A percentile compares a stretch with the other conserved stretches of the same genome.
Conservation (phyloP, 2,329 filamentous ascomycete species). For the Penicillium griseofulvum region DNA sequence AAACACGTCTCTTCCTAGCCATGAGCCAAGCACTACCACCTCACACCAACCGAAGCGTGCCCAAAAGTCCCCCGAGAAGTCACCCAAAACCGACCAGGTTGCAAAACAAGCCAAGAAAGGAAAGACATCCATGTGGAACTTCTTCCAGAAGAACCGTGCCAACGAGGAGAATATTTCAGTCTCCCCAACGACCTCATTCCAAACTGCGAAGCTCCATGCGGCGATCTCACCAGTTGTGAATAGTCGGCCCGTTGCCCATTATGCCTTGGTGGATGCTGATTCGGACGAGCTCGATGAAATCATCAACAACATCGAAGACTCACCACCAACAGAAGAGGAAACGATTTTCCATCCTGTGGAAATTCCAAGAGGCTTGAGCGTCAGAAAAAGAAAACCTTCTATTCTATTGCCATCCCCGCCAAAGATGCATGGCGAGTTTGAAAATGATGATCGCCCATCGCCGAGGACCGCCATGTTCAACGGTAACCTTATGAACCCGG, state of each 20-base stretch:
- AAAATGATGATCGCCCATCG: conserved; percentile 30
- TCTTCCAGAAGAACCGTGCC: conserved; percentile 52
- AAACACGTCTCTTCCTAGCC: conserved; percentile 24
- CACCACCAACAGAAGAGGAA: conserved; percentile 41
- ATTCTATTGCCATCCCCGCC: conserved; percentile 46
- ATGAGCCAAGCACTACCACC: conserved; percentile 12
- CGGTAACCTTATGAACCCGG: conserved; percentile 21
- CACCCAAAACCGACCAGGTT: conserved; percentile 24
- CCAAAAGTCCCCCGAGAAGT: neutral
- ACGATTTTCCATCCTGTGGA: conserved; percentile 20
- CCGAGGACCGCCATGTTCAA: conserved; percentile 38
- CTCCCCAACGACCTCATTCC: conserved; percentile 14
- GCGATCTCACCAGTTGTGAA: conserved; percentile 38
- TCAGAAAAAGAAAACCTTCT: conserved; percentile 37
- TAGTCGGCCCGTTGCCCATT: conserved; percentile 54
- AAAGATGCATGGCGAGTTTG: conserved; percentile 33
- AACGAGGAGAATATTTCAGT: conserved; percentile 26
- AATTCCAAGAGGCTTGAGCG: conserved; percentile 28
- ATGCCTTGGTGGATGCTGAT: conserved; percentile 54
- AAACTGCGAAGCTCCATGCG: conserved; percentile 38
- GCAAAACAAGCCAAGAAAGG: conserved; percentile 35
- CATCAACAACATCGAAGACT: conserved; percentile 38
- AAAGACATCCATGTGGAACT: conserved; percentile 51
- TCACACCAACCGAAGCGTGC: conserved; percentile 6
- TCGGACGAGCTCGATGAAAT: conserved; percentile 42